Evolutionary conservation across 108 stramenopile species (phyloP).

Genomic region (Parietichytrium sp.): DNA sequence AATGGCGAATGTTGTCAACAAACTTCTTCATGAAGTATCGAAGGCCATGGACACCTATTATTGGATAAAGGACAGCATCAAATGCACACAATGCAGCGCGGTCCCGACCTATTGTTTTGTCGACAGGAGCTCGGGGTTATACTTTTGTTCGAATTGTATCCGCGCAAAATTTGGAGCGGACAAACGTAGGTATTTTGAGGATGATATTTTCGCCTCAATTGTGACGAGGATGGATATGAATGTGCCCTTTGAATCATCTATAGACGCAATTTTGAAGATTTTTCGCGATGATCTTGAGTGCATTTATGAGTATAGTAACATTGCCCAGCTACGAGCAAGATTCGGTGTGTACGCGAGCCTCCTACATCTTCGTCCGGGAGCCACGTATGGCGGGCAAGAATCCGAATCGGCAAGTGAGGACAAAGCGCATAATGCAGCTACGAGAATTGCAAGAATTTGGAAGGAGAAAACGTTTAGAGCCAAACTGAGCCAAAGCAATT

Average conservation of each 20-base stretch:
- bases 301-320: background rate
- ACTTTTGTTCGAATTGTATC: background rate
- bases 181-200: conserved; percentile 19
- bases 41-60: conserved; percentile 1
- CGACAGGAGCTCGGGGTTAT: background rate
- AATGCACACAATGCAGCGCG: background rate
- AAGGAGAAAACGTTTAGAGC: too few species aligned
- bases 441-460: too few species aligned
- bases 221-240: background rate
- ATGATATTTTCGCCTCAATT: conserved; percentile 5
- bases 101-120: background rate
- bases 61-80: background rate
- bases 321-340: background rate
- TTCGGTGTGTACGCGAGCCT: conserved; percentile 4
- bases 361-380: too few species aligned
- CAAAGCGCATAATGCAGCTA: too few species aligned
- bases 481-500: too few species aligned
- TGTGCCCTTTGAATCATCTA: background rate
- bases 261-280: conserved; percentile 23
- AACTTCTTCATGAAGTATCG: background rate
- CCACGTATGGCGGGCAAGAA: too few species aligned
- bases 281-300: background rate
- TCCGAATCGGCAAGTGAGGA: too few species aligned
- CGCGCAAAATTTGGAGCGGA: background rate
- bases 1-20: background rate